A percentile compares a stretch with the other conserved stretches of the same genome.
Evolutionary conservation across 2,329 filamentous ascomycete genomes (phyloP).

Genomic region (Ilyonectria robusta): DNA sequence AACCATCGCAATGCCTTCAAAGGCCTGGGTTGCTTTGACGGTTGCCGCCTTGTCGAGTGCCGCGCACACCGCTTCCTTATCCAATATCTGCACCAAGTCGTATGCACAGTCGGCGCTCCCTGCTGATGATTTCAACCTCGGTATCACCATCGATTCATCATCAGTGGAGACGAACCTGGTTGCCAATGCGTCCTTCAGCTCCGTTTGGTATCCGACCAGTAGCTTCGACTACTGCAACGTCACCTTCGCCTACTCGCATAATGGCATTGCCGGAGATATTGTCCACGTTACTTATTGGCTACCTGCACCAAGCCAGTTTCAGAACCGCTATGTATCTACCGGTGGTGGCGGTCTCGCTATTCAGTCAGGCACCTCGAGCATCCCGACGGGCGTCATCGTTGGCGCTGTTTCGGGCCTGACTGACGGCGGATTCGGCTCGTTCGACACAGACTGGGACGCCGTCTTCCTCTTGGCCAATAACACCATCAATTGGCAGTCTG

Average conservation of each 20-base stretch:
- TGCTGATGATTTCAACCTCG: constrained; percentile 4
- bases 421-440: constrained; percentile 65
- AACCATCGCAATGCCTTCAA: neutral
- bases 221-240: constrained; percentile 27
- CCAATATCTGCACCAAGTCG: neutral
- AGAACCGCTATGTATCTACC: constrained; percentile 24
- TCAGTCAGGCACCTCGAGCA: constrained; percentile 52
- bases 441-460: constrained; percentile 55
- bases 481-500: constrained; percentile 53
- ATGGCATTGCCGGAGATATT: constrained; percentile 5
- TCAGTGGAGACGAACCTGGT: constrained; percentile 7
- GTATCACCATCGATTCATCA: constrained; percentile 13
- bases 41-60: neutral
- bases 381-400: constrained; percentile 59
- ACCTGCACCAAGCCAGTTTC: constrained; percentile 10
- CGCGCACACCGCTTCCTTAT: neutral
- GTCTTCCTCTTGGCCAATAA: constrained; percentile 56
- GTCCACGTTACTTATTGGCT: constrained; percentile 28
- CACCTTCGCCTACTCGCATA: constrained; percentile 22
- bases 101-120: constrained; percentile 1
- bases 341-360: constrained; percentile 56
- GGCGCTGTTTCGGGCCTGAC: constrained; percentile 65
- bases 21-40: neutral
- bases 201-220: constrained; percentile 20
- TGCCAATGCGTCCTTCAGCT: constrained; percentile 10